A percentile compares a stretch with the other conserved stretches of the same genome.
Evolutionary conservation across 352 stramenopile species (phyloP).

Genomic region (Elongisporangium undulatum): DNA sequence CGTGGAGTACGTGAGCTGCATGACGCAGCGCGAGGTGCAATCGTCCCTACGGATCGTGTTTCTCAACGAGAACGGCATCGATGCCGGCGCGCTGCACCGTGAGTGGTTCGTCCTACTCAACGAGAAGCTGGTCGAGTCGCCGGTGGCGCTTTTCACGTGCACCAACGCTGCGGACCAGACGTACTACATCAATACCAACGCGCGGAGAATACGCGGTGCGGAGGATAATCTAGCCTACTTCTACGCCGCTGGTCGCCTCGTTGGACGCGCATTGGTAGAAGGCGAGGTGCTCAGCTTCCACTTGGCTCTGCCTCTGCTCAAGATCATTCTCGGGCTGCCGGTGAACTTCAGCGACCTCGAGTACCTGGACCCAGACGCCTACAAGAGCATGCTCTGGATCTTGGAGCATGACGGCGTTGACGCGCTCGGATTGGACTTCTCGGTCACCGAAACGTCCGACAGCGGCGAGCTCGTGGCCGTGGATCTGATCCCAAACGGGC

Average conservation of each 20-base stretch:
- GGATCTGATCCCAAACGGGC: slow-evolving; percentile 34
- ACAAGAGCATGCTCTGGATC: slow-evolving; percentile 51
- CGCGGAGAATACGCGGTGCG: slow-evolving; percentile 14
- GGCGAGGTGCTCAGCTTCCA: slow-evolving; percentile 90
- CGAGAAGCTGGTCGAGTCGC: slow-evolving; percentile 25
- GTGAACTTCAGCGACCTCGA: slow-evolving; percentile 39
- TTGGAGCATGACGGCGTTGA: slow-evolving; percentile 32
- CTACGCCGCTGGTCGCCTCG: slow-evolving; percentile 35
- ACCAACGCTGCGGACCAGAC: slow-evolving; percentile 36
- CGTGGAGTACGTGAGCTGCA: slow-evolving; percentile 41
- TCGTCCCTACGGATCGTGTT: slow-evolving; percentile 62
- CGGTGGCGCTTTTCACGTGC: slow-evolving; percentile 36
- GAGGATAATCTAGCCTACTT: slow-evolving; percentile 36
- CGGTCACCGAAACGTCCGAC: slow-evolving; percentile 12
- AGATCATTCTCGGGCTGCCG: slow-evolving; percentile 39
- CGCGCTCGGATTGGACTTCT: slow-evolving; percentile 39
- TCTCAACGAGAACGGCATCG: slow-evolving; percentile 50
- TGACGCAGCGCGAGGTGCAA: slow-evolving; percentile 25
- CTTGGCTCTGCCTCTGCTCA: slow-evolving; percentile 57
- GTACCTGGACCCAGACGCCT: slow-evolving; percentile 31
- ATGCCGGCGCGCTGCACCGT: slow-evolving; percentile 73
- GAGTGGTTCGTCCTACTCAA: slow-evolving; percentile 80
- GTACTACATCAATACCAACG: slow-evolving; percentile 47
- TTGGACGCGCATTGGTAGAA: slow-evolving; percentile 65
- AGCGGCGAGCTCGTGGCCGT: slow-evolving; percentile 16